Evolutionary conservation across 805 yeast genomes (phyloP).

Genomic region (Saccharomycopsis olivae): DNA sequence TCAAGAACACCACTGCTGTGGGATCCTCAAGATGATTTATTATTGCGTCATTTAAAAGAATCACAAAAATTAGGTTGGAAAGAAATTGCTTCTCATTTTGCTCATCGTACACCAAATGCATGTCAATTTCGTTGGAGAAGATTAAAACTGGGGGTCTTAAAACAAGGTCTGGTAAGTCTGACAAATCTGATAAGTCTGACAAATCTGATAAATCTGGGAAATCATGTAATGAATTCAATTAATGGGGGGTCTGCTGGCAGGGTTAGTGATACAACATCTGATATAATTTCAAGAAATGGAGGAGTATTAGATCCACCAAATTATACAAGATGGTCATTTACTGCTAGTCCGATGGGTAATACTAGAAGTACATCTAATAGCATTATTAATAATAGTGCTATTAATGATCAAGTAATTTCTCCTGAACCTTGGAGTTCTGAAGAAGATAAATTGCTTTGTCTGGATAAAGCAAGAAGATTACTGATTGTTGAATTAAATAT

Average conservation of each 20-base stretch:
- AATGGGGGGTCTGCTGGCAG: background rate
- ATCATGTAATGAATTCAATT: too few relatives aligned
- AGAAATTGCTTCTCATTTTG: slow-evolving; percentile 70
- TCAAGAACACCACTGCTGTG: slow-evolving; percentile 33
- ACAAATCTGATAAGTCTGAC: background rate
- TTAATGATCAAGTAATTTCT: background rate
- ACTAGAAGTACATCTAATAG: background rate
- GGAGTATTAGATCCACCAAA: slow-evolving; percentile 5
- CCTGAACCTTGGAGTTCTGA: slow-evolving; percentile 38
- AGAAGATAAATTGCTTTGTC: slow-evolving; percentile 58
- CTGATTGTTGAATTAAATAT: slow-evolving; percentile 68
- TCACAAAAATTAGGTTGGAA: slow-evolving; percentile 82
- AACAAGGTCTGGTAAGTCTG: slow-evolving; percentile 14
- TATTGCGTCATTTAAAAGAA: slow-evolving; percentile 69
- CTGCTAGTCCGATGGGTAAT: background rate
- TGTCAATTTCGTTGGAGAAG: slow-evolving; percentile 88
- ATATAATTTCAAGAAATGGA: background rate
- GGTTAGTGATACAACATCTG: background rate
- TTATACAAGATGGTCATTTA: slow-evolving; percentile 6
- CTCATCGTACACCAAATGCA: slow-evolving; percentile 78
- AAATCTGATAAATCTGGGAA: background rate
- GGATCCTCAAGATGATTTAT: slow-evolving; percentile 69
- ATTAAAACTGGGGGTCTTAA: slow-evolving; percentile 34
- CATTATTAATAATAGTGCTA: background rate
- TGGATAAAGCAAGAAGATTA: slow-evolving; percentile 45